Conservation (phyloP, 441 rosid genomes). For the Aquilaria agallochum region DNA sequence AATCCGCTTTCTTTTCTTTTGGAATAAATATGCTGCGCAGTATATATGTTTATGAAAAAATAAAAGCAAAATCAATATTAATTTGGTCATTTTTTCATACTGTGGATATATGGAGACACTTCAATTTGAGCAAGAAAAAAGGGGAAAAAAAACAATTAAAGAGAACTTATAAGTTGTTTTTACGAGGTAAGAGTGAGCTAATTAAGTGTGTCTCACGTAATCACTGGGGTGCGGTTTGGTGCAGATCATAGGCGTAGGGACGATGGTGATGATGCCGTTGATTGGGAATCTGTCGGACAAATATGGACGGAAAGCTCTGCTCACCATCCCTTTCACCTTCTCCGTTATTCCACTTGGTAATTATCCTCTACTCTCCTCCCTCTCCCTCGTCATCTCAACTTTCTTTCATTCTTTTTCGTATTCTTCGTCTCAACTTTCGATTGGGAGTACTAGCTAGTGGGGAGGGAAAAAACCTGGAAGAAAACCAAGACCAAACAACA, state of each 20-base stretch:
- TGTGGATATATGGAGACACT: not conserved
- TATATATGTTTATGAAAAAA: no score
- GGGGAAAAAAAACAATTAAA: not conserved
- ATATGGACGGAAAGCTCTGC: conserved; percentile 63
- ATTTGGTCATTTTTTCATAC: no score
- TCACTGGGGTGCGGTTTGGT: not conserved
- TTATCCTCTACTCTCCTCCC: not conserved
- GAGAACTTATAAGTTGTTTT: not conserved
- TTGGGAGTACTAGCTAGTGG: no score
- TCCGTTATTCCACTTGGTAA: conserved; percentile 53
- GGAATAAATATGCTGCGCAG: no score
- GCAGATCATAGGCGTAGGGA: conserved; percentile 63
- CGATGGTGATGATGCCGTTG: conserved; percentile 60
- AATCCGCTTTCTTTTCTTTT: no score
- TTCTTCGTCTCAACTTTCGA: no score
- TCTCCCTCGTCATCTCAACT: not conserved
- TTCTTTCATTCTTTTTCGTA: not conserved
- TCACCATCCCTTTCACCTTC: conserved; percentile 49
- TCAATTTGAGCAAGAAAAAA: not conserved
- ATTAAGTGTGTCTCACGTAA: no score
- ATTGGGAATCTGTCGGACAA: conserved; percentile 61
- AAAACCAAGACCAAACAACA: no score
- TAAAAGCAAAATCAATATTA: no score
- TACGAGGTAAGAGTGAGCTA: not conserved
- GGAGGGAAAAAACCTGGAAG: no score